Evolutionary conservation across 1,139 yeast species (phyloP).

Genomic region (Protomyces inouyei): DNA sequence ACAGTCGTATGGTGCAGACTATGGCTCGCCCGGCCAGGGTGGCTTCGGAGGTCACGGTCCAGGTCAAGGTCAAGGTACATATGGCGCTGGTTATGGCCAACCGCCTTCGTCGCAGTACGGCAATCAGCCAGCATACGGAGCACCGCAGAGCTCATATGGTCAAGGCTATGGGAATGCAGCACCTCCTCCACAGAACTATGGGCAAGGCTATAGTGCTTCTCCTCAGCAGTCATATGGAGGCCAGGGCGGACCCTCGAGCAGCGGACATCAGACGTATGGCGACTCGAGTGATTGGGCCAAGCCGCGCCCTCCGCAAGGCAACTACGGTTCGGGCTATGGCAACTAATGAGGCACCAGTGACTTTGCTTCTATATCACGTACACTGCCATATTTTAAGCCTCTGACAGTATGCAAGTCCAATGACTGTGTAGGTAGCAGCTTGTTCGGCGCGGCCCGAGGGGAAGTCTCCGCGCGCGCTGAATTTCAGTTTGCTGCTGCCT

Average conservation of each 20-base stretch:
- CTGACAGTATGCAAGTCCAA: too few relatives aligned
- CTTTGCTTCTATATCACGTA: too few relatives aligned
- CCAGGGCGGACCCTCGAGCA: neutral
- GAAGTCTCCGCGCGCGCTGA: too few relatives aligned
- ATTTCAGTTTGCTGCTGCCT: too few relatives aligned
- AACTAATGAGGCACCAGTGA: neutral
- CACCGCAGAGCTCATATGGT: neutral
- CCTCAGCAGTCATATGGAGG: neutral
- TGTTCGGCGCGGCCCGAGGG: too few relatives aligned
- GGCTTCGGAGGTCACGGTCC: neutral
- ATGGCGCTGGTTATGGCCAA: neutral
- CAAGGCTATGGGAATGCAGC: neutral
- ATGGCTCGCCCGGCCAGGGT: neutral
- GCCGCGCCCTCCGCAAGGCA: slow-evolving; percentile 3
- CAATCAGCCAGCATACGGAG: neutral
- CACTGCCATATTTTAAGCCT: too few relatives aligned
- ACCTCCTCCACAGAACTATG: neutral
- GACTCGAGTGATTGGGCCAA: slow-evolving; percentile 16
- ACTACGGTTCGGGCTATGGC: neutral
- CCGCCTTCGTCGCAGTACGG: neutral
- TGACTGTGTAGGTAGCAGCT: too few relatives aligned
- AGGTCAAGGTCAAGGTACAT: neutral
- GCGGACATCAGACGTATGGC: slow-evolving; percentile 4
- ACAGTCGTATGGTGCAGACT: neutral
- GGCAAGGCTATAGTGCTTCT: neutral